Base-by-base conservation (phyloP, 148 eudicot genomes). In the Tetragonia tetragonoides region DNA sequence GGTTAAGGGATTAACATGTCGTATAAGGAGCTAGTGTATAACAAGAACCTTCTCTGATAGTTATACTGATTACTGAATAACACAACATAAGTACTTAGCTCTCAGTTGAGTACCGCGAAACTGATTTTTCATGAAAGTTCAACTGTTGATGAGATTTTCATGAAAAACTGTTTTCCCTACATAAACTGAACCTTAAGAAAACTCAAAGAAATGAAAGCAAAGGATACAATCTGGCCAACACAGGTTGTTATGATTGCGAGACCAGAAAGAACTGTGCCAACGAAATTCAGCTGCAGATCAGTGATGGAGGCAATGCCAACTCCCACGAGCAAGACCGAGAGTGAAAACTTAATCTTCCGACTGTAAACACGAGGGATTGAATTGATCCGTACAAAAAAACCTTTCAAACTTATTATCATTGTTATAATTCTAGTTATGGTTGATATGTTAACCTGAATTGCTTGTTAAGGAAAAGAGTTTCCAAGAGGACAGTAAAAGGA, bases 191-290 rank as follows among this genome's bases (percentile, higher is more conserved):
- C 10, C 12, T 20, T 18, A 83, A 24, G 21, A 56, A 56, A 24
- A 24, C 34, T 28, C 1, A 28, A 28, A 10, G 6, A 34, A 20
- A 5, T 6, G 62, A 24, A 10, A 75, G 51, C 4, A 0, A 77
- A 84, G 87, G 89, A 89, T 95, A 95, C 98, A 79, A 95, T 95
- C 77, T 95, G 98, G 4, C 94, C 98, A 74, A 92, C 90, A 69
- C 98, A 95, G 28, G 98, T 95, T 12, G 97, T 92, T 56, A 86
- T 34, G 59, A 95, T 92, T 42, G 98, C 98, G 4, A 95, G 92
- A 85, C 81, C 85, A 14, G 98, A 95, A 51, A 95, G 88, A 62
- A 92, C 61, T 42, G 96, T 79, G 5, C 98, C 98, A 5, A 95
- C 87, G 41, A 92, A 80, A 75, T 91, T 95, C 79, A 95, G 97